Evolutionary conservation across 1,284 basidiomycete genomes (phyloP), one percentile per base, ranked within the genome.

Genomic region (Rhodotorula sp.): DNA sequence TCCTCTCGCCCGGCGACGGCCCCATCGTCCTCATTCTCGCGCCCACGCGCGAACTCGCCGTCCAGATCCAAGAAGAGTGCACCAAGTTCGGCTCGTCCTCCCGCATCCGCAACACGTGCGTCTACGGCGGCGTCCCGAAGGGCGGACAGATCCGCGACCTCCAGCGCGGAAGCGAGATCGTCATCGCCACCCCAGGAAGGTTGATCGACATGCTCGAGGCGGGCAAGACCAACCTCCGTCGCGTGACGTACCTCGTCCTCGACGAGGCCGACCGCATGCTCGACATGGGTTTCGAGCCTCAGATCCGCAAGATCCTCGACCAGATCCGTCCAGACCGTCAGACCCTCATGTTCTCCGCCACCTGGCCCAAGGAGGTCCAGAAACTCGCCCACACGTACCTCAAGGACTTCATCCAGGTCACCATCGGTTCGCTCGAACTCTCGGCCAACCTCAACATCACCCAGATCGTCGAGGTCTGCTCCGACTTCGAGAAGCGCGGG

Each of bases 351-450:
- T 99, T 99, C 85, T 97, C 94, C 66, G 95, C 95, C 31, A 99
- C 96, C 30, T 99, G 95, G 95, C 95, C 95, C 46, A 98, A 97
- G 83, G 95, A 99, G 78, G 96, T 99, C 7, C 95, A 99, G 83
- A 92, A 94, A 77, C 87, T 99, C 72, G 95, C 95, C 1, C 75
- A 92, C 88, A 96, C 98, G 81, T 99, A 98, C 85, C 83, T 97
- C 78, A 86, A 88, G 77, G 92, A 99, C 82, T 92, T 90, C 83
- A 95, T 97, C 75, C 96, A 99, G 84, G 92, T 95, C 81, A 99
- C 98, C 85, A 95, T 99, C 73, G 95, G 96, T 65, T 98, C 95
- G 20, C 92, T 94, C 88, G 96, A 99, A 77, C 86, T 99, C 65
- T 94, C 94, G 22, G 96, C 95, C 76, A 99, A 99, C 82, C 92